Base-by-base conservation (phyloP, 2,329 filamentous ascomycete species). In the Trichoderma harzianum region DNA sequence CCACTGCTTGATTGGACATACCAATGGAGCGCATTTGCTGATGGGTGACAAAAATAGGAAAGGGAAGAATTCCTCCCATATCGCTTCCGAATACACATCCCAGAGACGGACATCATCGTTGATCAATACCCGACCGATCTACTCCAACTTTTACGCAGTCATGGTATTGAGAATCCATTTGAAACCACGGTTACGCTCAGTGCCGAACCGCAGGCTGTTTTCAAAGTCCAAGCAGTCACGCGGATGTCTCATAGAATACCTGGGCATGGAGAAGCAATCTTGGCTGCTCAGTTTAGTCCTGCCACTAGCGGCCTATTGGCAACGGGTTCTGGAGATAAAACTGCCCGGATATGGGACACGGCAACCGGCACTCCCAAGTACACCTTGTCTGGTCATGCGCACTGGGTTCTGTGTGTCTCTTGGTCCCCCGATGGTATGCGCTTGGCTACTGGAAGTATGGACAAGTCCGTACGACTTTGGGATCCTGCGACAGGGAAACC, bases 321-420 rank as follows among this genome's bases (percentile, higher is more conserved):
- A 0, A 97, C 93, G 1, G 96, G 95, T 0, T 94, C 92, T 73
- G 96, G 96, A 61, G 96, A 99, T 78, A 92, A 92, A 76, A 98
- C 95, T 1, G 95, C 95, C 0, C 86, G 95, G 71, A 91, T 98
- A 83, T 98, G 94, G 94, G 95, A 99, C 78, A 95, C 94, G 63
- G 93, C 98, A 77, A 98, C 94, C 0, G 95, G 95, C 62, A 98
- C 94, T 12, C 94, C 95, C 0, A 88, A 93, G 73, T 89, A 93
- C 81, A 98, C 94, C 0, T 83, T 98, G 63, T 92, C 93, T 76
- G 94, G 94, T 0, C 96, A 98, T 81, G 91, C 91, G 2, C 92
- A 92, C 73, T 98, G 95, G 95, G 94, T 98, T 4, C 82, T 98
- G 70, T 93, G 91, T 2, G 93, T 97, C 4, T 89, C 90, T 69